Evolutionary conservation across 2,329 filamentous ascomycete species (phyloP), one percentile per base, ranked within the genome.

Genomic region (Stemphylium lycopersici): DNA sequence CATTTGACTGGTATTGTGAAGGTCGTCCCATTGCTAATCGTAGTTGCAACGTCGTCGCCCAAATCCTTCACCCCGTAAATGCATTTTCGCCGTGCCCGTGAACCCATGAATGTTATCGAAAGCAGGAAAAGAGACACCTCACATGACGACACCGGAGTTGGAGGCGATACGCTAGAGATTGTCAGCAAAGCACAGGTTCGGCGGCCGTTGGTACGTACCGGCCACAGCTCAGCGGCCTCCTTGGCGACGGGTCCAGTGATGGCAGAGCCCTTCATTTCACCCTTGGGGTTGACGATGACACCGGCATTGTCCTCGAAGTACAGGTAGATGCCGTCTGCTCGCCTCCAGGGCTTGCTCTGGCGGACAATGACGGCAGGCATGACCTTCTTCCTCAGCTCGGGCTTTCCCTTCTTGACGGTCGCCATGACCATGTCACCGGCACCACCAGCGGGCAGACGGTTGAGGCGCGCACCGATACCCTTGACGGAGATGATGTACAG

Each of bases 301-400:
- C 95, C 95, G 80, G 95, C 95, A 82, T 99, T 99, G 84, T 99
- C 96, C 91, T 99, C 95, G 78, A 99, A 99, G 88, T 99, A 99
- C 74, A 99, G 88, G 87, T 91, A 99, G 76, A 98, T 90, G 83
- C 95, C 96, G 81, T 99, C 95, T 73, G 90, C 90, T 81, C 95
- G 89, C 87, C 95, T 93, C 95, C 95, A 99, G 76, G 95, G 95
- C 89, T 99, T 99, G 85, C 90, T 90, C 86, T 98, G 95, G 81
- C 95, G 87, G 80, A 98, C 93, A 78, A 99, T 95, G 79, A 99
- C 93, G 77, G 95, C 95, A 73, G 95, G 95, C 92, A 99, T 96
- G 81, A 99, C 95, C 90, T 99, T 99, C 91, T 99, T 99, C 83
- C 96, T 88, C 78, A 99, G 86, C 84, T 99, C 96, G 66, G 96